phyloP scores from a whole-genome alignment of 768 basidiomycete genomes.

The Suillus placidus region DNA sequence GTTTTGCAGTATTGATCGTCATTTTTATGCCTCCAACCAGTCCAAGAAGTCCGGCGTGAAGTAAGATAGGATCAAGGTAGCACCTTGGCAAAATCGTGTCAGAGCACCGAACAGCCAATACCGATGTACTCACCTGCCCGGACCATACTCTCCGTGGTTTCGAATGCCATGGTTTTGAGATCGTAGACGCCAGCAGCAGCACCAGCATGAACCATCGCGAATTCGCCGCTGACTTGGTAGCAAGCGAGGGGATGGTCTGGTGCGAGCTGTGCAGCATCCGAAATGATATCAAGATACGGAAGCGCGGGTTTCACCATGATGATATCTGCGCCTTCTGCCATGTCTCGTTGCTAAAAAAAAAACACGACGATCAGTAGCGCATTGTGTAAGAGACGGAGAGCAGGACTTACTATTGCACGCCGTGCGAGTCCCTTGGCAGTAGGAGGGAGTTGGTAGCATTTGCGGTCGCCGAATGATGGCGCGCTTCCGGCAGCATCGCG shows the following conservation, averaged over 20 bases:
- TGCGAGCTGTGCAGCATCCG: conserved; percentile 80
- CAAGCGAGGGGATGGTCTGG: conserved; percentile 92
- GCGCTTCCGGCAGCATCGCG: conserved; percentile 98
- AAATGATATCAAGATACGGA: conserved; percentile 95
- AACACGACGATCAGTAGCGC: conserved; percentile 6
- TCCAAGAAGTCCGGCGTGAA: conserved; percentile 97
- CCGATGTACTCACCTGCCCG: conserved; percentile 69
- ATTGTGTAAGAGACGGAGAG: background rate
- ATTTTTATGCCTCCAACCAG: conserved; percentile 48
- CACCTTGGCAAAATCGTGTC: conserved; percentile 50
- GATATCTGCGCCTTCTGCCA: conserved; percentile 91
- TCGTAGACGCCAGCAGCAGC: conserved; percentile 94
- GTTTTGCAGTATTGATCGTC: background rate
- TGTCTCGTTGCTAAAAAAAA: conserved; percentile 76
- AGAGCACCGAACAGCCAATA: conserved; percentile 12
- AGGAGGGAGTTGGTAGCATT: conserved; percentile 98
- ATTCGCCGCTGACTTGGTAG: conserved; percentile 98
- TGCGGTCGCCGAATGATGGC: conserved; percentile 92
- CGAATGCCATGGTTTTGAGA: conserved; percentile 91
- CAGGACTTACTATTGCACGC: conserved; percentile 79
- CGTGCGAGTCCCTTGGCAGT: conserved; percentile 86
- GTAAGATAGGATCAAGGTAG: conserved; percentile 89
- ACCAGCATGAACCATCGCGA: conserved; percentile 95
- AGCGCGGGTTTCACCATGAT: conserved; percentile 98
- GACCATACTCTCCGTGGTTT: conserved; percentile 88